Evolutionary conservation across 2,329 filamentous ascomycete genomes (phyloP), one percentile per base, ranked within the genome.

Genomic region (Ophiostoma sp.): DNA sequence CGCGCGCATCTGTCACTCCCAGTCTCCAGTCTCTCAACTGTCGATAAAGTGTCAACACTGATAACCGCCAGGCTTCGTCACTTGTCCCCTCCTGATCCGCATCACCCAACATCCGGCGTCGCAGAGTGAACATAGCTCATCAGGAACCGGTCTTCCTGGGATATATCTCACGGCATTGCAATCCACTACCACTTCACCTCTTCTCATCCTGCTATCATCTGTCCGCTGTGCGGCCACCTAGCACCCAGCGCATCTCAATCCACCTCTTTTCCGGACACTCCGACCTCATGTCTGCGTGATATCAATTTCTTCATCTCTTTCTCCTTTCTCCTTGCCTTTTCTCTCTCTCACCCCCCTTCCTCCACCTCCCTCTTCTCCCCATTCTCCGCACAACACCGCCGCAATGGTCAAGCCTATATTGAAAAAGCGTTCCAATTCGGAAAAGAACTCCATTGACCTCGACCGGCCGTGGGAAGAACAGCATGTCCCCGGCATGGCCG

Each of bases 381-480:
- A 7, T 13, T 36, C 4, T 3, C 65, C 75, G 81, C 68, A 20
- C 20, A 10, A 48, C 7, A 80, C 81, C 74, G 78, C 79, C 69
- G 83, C 83, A 74, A 80, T 81, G 71, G 84, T 87, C 73, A 89
- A 88, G 78, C 87, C 87, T 11, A 88, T 89, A 64, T 79, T 89
- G 69, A 88, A 87, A 77, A 89, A 88, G 76, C 76, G 85, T 72
- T 79, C 82, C 48, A 81, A 84, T 67, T 87, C 85, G 74, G 86
- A 87, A 73, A 88, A 87, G 80, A 87, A 83, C 75, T 89, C 87
- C 65, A 78, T 89, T 72, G 87, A 90, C 74, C 77, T 89, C 72
- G 85, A 89, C 76, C 83, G 87, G 64, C 81, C 82, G 27, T 87
- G 85, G 82, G 84, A 86, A 60, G 86, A 88, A 72, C 85, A 87